A percentile compares a stretch with the other conserved stretches of the same genome.
phyloP scores from a whole-genome alignment of 371 early-diverging fungal genomes.

The Mucor piriformis region DNA sequence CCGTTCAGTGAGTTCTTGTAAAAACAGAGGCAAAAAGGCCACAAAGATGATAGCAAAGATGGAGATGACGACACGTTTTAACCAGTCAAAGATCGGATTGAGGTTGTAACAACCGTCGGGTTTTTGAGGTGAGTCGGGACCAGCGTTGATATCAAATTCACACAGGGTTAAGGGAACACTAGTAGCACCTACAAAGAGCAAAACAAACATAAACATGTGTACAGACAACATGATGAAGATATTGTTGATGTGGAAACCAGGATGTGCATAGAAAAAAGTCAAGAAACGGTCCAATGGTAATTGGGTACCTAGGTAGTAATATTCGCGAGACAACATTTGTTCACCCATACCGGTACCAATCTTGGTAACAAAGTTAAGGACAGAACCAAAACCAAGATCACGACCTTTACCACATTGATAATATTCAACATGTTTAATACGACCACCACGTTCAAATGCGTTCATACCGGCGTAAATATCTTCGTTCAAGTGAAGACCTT shows the following conservation, averaged over 20 bases:
- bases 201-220: slow-evolving; percentile 84
- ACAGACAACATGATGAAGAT: slow-evolving; percentile 87
- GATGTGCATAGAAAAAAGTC: slow-evolving; percentile 88
- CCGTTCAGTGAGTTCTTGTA: slow-evolving; percentile 84
- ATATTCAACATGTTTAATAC: slow-evolving; percentile 91
- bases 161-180: slow-evolving; percentile 58
- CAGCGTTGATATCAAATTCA: slow-evolving; percentile 44
- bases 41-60: slow-evolving; percentile 78
- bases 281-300: slow-evolving; percentile 84
- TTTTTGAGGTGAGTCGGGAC: slow-evolving; percentile 43
- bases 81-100: slow-evolving; percentile 76
- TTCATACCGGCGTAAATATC: slow-evolving; percentile 95
- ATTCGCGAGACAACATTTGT: slow-evolving; percentile 89
- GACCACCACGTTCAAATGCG: slow-evolving; percentile 82
- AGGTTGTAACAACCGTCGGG: slow-evolving; percentile 71
- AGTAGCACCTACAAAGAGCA: slow-evolving; percentile 74
- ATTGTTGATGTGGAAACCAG: slow-evolving; percentile 92
- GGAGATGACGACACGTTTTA: slow-evolving; percentile 76
- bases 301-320: slow-evolving; percentile 86
- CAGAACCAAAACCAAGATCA: slow-evolving; percentile 89
- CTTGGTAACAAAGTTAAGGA: slow-evolving; percentile 88
- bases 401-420: slow-evolving; percentile 93
- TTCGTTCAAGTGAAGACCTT: slow-evolving; percentile 90
- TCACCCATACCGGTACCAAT: slow-evolving; percentile 94
- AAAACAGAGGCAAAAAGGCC: slow-evolving; percentile 82